These are phyloP conservation scores for Juncus inflexus DNA, from an alignment of 176 grass and related monocot species.

Conservation along the genomic window DNA sequence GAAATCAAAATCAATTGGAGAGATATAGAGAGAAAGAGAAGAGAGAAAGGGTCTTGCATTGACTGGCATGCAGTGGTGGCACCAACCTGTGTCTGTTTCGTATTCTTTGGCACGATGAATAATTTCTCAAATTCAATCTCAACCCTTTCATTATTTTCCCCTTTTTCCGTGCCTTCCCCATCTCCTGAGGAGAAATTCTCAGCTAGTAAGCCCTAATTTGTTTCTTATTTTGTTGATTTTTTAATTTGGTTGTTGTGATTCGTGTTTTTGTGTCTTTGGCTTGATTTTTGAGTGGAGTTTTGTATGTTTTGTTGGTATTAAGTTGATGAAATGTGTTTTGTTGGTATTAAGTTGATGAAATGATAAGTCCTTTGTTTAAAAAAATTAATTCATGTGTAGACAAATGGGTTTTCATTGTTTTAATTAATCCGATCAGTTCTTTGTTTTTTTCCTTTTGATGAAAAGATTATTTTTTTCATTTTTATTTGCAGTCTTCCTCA, in stretches of 20 bases:
- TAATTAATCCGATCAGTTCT: too few species aligned
- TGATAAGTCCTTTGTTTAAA: too few species aligned
- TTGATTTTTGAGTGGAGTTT: too few species aligned
- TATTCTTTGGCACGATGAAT: constrained; percentile 19
- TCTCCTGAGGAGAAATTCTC: constrained; percentile 1
- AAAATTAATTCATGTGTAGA: too few species aligned
- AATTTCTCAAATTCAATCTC: constrained; percentile 7
- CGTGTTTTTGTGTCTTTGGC: neutral
- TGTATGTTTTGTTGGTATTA: too few species aligned
- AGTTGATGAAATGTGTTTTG: too few species aligned
- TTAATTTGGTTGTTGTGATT: constrained; percentile 3
- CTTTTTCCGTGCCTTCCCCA: neutral
- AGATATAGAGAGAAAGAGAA: constrained; percentile 1
- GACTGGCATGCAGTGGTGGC: constrained; percentile 2
- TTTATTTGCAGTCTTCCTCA: too few species aligned
- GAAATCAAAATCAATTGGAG: neutral
- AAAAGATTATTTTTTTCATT: too few species aligned
- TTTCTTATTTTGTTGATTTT: constrained; percentile 5
- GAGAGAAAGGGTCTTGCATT: constrained; percentile 24
- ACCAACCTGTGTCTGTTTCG: constrained; percentile 13
- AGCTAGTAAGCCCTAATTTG: constrained; percentile 12
- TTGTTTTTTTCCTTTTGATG: too few species aligned
- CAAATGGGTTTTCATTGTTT: too few species aligned
- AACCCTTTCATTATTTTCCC: constrained; percentile 5
- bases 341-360: too few species aligned